Evolutionary conservation across 2,329 filamentous ascomycete species (phyloP), one percentile per base, ranked within the genome.

Genomic region (Orbilia blumenaviensis): DNA sequence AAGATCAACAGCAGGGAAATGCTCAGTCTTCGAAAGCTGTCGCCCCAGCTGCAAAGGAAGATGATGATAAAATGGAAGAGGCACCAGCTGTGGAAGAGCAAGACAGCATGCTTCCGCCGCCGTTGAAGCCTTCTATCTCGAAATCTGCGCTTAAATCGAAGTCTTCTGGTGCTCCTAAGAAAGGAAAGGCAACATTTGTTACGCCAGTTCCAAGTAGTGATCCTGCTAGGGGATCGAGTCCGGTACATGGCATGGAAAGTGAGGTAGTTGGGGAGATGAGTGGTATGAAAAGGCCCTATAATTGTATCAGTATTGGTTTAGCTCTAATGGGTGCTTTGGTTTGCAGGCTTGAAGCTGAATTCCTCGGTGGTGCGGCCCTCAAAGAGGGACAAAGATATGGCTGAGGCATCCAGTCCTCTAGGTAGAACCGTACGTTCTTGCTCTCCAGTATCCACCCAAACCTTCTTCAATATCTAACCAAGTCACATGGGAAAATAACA

Each of bases 11-110:
- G 36, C 68, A 66, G 21, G 12, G 4, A 2, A 50, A 61, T 0
- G 91, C 89, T 82, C 91, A 90, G 0, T 89, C 92, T 78, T 89
- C 91, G 79, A 90, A 91, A 77, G 85, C 88, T 67, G 85, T 85
- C 3, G 42, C 42, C n/a, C n/a, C n/a, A 23, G 18, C 42, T 66
- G 81, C 84, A 78, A 83, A 84, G 82, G 86, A 87, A 82, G 86
- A 85, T 80, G 86, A 85, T 80, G 84, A 86, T 80, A 85, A 86
- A 8, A 72, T 77, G 73, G 73, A 66, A 10, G 73, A 72, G 29
- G 62, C 63, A 12, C 42, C 63, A 3, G 63, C 63, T 27, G 36
- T 27, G 14, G 58, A 63, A 36, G 67, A 73, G n/a, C 62, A 72
- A 14, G 74, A 71, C n/a, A 61, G 14, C 25, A 68, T 67, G 68